phyloP scores from a whole-genome alignment of 2,329 filamentous ascomycete species.

The Lachnellula arida region DNA sequence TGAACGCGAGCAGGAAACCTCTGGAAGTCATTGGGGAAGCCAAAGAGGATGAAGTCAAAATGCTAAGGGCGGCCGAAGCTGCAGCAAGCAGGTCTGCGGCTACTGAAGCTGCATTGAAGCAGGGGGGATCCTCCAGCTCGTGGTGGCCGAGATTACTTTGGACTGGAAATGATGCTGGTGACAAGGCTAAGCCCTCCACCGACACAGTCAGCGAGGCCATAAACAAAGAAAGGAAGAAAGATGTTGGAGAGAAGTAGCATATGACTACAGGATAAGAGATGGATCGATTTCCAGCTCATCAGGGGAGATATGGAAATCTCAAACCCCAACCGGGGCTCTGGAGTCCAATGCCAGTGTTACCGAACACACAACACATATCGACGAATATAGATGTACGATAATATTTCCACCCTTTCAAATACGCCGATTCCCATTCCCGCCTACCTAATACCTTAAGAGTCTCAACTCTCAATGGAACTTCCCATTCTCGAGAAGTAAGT shows the following conservation, averaged over 20 bases:
- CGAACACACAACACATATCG: too few species aligned
- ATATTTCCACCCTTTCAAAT: too few species aligned
- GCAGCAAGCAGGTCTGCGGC: slow-evolving; percentile 18
- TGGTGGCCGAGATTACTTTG: slow-evolving; percentile 23
- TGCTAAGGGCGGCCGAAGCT: slow-evolving; percentile 17
- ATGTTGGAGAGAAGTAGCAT: not conserved
- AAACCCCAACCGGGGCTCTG: too few species aligned
- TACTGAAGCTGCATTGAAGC: slow-evolving; percentile 15
- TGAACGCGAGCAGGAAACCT: slow-evolving; percentile 16
- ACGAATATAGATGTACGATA: too few species aligned
- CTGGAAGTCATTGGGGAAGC: slow-evolving; percentile 8
- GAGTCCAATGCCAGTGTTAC: too few species aligned
- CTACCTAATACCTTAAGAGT: too few species aligned
- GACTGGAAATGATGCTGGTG: slow-evolving; percentile 1
- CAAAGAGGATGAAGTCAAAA: slow-evolving; percentile 8
- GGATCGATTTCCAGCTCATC: too few species aligned
- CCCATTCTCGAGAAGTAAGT: not conserved
- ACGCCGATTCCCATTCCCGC: too few species aligned
- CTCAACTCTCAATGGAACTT: too few species aligned
- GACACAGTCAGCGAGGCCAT: not conserved
- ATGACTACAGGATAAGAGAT: not conserved
- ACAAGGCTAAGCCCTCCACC: not conserved
- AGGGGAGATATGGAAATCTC: too few species aligned
- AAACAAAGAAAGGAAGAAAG: not conserved
- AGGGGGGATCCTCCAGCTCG: slow-evolving; percentile 13